Conservation (phyloP, 2,329 filamentous ascomycete genomes). For the Aspergillus tanneri region DNA sequence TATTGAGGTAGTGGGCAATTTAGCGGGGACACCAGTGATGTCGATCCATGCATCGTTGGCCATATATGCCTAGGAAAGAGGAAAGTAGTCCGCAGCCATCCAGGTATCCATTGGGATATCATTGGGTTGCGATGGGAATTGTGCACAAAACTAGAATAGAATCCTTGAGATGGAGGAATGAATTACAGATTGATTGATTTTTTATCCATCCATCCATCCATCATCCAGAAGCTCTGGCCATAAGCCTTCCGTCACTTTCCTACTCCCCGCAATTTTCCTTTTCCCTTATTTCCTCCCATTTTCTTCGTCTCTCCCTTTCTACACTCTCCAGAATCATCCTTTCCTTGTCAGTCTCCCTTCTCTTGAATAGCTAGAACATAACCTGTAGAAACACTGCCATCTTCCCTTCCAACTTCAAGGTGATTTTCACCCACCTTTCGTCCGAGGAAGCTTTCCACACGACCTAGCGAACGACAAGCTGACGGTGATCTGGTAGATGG, state of each 20-base stretch:
- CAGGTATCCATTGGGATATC: too few relatives aligned
- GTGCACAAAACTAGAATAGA: too few relatives aligned
- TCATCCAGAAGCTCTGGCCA: constrained; percentile 8
- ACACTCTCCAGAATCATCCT: constrained; percentile 14
- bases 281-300: constrained; percentile 5
- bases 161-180: too few relatives aligned
- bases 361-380: too few relatives aligned
- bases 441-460: constrained; percentile 12
- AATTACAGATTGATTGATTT: too few relatives aligned
- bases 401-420: too few relatives aligned
- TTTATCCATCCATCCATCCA: too few relatives aligned
- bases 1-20: constrained; percentile 20
- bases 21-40: constrained; percentile 16
- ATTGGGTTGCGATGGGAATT: too few relatives aligned
- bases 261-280: constrained; percentile 10
- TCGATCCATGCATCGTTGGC: constrained; percentile 16
- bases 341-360: constrained; percentile 9
- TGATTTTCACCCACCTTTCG: too few relatives aligned
- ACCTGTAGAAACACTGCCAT: too few relatives aligned
- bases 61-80: neutral
- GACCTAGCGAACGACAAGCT: constrained; percentile 7
- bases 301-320: constrained; percentile 3
- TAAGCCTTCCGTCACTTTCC: constrained; percentile 13
- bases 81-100: too few relatives aligned
- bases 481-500: neutral